Evolutionary conservation across 305 asterid genomes (phyloP).

Genomic region (Fraxinus paxiana): DNA sequence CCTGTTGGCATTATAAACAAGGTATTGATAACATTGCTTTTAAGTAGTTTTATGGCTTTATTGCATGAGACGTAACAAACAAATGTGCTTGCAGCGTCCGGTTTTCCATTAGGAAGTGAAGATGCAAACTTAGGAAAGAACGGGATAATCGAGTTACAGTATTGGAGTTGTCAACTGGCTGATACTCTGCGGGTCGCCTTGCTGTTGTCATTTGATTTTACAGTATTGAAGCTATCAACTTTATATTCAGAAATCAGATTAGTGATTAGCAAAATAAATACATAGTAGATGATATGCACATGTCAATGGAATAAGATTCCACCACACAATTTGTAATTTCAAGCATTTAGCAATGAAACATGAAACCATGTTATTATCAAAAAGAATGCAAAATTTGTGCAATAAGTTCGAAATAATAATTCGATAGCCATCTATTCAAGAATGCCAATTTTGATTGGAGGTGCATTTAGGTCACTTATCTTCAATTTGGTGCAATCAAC

Average conservation of each 20-base stretch:
- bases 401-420: neutral
- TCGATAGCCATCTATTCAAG: neutral
- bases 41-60: conserved; percentile 3
- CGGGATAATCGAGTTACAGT: conserved; percentile 6
- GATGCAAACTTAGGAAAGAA: conserved; percentile 2
- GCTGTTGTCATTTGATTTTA: conserved; percentile 4
- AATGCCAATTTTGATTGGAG: neutral
- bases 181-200: neutral
- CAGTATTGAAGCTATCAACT: neutral
- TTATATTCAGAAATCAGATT: neutral
- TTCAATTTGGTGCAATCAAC: neutral
- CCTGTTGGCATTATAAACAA: conserved; percentile 49
- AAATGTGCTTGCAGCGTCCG: neutral
- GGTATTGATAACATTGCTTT: conserved; percentile 10
- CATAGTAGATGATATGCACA: neutral
- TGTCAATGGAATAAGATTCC: neutral
- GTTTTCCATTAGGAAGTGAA: conserved; percentile 2
- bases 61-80: neutral
- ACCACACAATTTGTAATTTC: neutral
- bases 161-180: neutral
- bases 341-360: neutral
- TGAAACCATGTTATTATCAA: neutral
- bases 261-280: neutral
- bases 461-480: neutral
- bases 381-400: neutral